Conservation (phyloP, 139 green algal species). For the Medakamo hakoo region DNA sequence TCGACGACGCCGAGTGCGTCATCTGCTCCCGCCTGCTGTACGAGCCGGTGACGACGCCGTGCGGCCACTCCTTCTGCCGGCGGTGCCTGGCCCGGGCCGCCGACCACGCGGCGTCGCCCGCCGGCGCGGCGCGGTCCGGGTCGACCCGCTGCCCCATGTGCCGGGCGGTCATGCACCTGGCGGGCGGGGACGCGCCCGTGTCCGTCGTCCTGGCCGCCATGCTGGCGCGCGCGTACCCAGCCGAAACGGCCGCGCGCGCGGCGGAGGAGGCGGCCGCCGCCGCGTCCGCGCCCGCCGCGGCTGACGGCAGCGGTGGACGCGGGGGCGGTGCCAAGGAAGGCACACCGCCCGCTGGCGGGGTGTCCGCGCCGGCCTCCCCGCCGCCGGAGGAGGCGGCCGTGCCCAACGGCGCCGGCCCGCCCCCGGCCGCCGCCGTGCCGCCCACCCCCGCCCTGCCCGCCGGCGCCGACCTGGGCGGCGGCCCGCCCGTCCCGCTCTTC, state of each 20-base stretch:
- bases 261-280: constrained; percentile 9
- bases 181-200: constrained; percentile 33
- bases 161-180: constrained; percentile 43
- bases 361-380: neutral
- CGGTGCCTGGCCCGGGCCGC: constrained; percentile 50
- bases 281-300: neutral
- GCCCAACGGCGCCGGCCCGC: neutral
- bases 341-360: neutral
- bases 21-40: constrained; percentile 79
- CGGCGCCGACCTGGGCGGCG: no score
- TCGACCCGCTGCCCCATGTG: constrained; percentile 54
- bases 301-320: no score
- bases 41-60: constrained; percentile 80
- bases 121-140: no score
- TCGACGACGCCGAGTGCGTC: constrained; percentile 66
- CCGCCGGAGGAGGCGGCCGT: neutral
- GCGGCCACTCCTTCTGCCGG: constrained; percentile 67
- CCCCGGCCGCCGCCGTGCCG: constrained; percentile 37
- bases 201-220: constrained; percentile 50
- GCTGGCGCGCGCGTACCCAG: constrained; percentile 40
- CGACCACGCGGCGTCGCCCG: constrained; percentile 46
- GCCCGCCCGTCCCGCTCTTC: constrained; percentile 64
- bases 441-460: neutral
- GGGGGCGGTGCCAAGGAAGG: constrained; percentile 3
- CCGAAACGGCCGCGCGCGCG: constrained; percentile 44